Base-by-base conservation (phyloP, 2,329 filamentous ascomycete species). In the Fusarium nelsonii region DNA sequence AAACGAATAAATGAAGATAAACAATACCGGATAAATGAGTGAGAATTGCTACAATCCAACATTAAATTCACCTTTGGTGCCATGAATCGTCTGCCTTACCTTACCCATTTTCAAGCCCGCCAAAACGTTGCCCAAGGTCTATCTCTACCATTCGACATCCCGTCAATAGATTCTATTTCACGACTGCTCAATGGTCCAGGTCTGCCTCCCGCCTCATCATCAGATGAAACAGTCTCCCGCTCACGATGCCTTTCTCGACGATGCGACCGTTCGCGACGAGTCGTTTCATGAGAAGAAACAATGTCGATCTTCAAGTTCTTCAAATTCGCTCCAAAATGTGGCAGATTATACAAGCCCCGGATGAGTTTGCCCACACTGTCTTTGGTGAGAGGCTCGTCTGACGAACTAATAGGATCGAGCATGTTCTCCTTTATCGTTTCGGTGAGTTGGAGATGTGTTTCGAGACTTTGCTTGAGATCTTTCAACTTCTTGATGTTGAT, bases 391-490 rank as follows among this genome's bases (percentile, higher is more conserved):
- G 58, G 20, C 18, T 36, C 9, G 4, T 68, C 58, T 2, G 26
- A n/a, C 1, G 46, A 39, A 5, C 23, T 4, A 2, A 45, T 36
- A 8, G 60, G 58, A 23, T 23, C 26, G 12, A 3, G 20, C 48
- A 69, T 63, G 30, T 65, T 67, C 8, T 52, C 30, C 6, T 68
- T 36, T 8, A 71, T 64, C 3, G 58, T 51, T 7, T 70, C 57
- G 2, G 58, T 61, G 2, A 71, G 62, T 9, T 73, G 50, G 0
- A 71, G 39, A 10, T 74, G 50, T 1, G 36, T 41, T 4, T 44
- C n/a, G 15, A 57, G 65, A 15, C 68, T 68, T 6, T 53, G 32
- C 1, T 59, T 28, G 1, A 73, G 8, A 2, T 39, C 41, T 2
- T 60, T 3, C 2, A 73, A 49, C 1, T 53, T 57, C 6, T 56